Conservation (phyloP, 192 early-diverging fungal genomes). For the Gonapodya prolifera region DNA sequence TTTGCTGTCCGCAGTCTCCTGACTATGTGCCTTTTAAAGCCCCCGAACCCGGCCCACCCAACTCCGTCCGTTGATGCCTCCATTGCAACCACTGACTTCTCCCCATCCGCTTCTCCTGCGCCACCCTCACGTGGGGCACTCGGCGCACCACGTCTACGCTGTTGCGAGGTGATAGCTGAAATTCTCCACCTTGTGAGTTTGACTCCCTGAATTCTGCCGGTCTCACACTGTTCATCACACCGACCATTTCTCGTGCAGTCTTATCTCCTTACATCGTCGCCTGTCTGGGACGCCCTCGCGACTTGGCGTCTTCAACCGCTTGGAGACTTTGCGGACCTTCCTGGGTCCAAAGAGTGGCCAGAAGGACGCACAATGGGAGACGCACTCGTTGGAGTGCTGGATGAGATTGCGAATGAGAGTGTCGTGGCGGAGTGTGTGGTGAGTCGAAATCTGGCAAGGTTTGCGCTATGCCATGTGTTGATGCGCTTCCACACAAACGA, state of each 20-base stretch:
- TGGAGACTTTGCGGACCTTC: background rate
- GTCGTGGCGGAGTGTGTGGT: slow-evolving; percentile 41
- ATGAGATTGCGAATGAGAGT: slow-evolving; percentile 31
- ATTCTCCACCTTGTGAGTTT: slow-evolving; percentile 71
- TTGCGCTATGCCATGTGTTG: background rate
- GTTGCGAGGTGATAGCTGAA: slow-evolving; percentile 98
- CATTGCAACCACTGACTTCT: slow-evolving; percentile 17
- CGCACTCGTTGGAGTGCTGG: slow-evolving; percentile 34
- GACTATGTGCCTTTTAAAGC: too few species aligned
- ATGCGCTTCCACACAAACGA: background rate
- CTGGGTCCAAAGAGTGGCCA: background rate
- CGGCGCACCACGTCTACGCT: slow-evolving; percentile 89
- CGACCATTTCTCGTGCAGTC: too few species aligned
- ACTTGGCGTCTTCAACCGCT: too few species aligned
- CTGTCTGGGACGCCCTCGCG: background rate
- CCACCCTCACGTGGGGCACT: slow-evolving; percentile 38
- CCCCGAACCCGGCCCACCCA: background rate
- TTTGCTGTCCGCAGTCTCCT: too few species aligned
- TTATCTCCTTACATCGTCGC: slow-evolving; percentile 37
- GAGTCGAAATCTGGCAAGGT: slow-evolving; percentile 17
- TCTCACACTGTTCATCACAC: too few species aligned
- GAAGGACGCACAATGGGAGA: slow-evolving; percentile 22
- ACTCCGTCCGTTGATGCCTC: background rate
- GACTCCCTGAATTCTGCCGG: too few species aligned
- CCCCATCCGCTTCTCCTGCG: too few species aligned